These are phyloP conservation scores for Dactylonectria macrodidyma DNA, from an alignment of 2,329 filamentous ascomycete genomes.

Conservation along the genomic window DNA sequence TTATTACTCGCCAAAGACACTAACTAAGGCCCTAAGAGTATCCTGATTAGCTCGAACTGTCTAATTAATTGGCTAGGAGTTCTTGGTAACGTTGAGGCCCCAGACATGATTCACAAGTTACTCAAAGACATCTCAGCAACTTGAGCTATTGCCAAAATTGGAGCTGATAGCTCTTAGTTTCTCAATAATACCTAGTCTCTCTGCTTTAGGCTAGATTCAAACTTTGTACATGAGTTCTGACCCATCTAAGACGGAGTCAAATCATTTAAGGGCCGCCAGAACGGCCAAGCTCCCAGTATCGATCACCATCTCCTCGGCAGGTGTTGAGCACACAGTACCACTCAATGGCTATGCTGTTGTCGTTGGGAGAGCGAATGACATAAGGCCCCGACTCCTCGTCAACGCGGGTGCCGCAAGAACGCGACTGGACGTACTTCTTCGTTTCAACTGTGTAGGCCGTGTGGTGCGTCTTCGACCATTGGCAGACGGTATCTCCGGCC, in stretches of 20 bases:
- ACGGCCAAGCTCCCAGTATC: slow-evolving; percentile 4
- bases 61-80: no score
- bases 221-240: not conserved
- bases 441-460: not conserved
- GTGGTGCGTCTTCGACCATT: slow-evolving; percentile 1
- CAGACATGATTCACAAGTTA: no score
- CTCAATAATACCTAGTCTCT: no score
- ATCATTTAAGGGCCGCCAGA: not conserved
- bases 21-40: no score
- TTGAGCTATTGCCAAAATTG: no score
- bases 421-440: not conserved
- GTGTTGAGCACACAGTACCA: slow-evolving; percentile 6
- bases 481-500: slow-evolving; percentile 2
- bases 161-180: no score
- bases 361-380: slow-evolving; percentile 5
- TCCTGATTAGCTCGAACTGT: no score
- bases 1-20: no score
- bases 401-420: not conserved
- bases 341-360: slow-evolving; percentile 1
- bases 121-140: no score
- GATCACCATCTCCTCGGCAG: not conserved
- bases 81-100: no score
- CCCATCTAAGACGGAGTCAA: not conserved
- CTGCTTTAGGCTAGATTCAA: not conserved
- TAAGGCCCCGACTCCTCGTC: not conserved